Base-by-base conservation (phyloP, 75 land plant genomes). In the Adiantum capillusveneris region DNA sequence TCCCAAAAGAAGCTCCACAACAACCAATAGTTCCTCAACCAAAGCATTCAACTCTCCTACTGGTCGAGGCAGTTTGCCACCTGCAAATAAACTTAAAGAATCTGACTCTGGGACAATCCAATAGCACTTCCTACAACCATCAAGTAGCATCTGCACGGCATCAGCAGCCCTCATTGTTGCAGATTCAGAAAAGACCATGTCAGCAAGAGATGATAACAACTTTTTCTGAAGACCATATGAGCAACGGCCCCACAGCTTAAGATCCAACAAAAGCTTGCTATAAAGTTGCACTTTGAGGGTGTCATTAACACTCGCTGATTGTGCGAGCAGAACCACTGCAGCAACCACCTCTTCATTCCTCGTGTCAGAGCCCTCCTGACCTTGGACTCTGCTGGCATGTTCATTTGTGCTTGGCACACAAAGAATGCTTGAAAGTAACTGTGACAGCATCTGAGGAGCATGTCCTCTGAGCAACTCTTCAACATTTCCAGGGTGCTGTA, bases 21-120 rank as follows among this genome's bases (percentile, higher is more conserved):
- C 78, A 29, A 95, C 92, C 31, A 95, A 58, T 29, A 95, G 84
- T 70, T 95, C 99, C 68, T 95, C 99, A 60, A 90, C 80, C 44
- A 95, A 63, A n/a, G 99, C 96, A 80, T 95, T 95, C 66, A 95
- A 60, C 67, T 90, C 92, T 52, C 99, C 99, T n/a, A 85, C 64
- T 36, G 85, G 88, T 20, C 92, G 75, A 28, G 70, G 53, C 9
- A 25, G 67, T 51, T 58, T 83, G 31, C 71, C 69, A 28, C 71
- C 67, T 19, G 96, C 78, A 78, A 84, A 90, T 17, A 72, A 65
- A 75, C 82, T 67, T 24, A 86, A 64, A 42, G 99, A 90, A 58
- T 84, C 88, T 44, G 51, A 64, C 57, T 95, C 99, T 59, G 77
- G 81, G 51, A 86, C 60, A 39, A 75, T 59, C 99, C 99, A 95